Base-by-base conservation (phyloP, 83 land plant genomes). In the Picea abies region DNA sequence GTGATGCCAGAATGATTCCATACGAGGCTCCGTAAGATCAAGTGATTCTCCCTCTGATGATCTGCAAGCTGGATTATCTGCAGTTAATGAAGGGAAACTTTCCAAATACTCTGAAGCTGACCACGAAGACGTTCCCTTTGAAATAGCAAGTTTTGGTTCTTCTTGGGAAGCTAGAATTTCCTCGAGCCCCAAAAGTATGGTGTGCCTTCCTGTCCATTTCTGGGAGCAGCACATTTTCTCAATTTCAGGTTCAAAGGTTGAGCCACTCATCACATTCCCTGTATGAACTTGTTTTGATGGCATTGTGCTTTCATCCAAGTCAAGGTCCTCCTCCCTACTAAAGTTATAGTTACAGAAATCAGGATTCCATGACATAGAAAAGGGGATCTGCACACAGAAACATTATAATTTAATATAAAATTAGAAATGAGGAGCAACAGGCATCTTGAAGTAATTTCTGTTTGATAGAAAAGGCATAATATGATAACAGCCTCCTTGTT, bases 1-100 rank as follows among this genome's bases (percentile, higher is more conserved):
- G 62, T 63, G 64, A 81, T 90, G 73, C 84, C 81, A 83, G 76
- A 94, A 94, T 44, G 86, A 83, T 58, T 94, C 96, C 25, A 94
- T 78, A 22, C 96, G 87, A 0, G 96, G 96, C 81, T 94, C 92
- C 1, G 87, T 87, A 37, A 94, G 83, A 70, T 94, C 96, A 19
- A 93, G 92, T 15, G 79, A 67, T 76, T 90, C 93, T 41, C 87
- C 92, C 32, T 89, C 94, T 5, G 66, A 76, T 26, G 80, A 67
- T n/a, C 83, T 85, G 75, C 83, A 72, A 73, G 82, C 87, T 61
- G 67, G 86, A 19, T 71, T 84, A 10, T 67, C 79, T 52, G 91
- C 82, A 3, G 84, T 82, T 63, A 86, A 17, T 20, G 85, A 83
- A 26, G 88, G 75, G 80, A 93, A 61, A 67, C 72, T 85, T 47